Conservation (phyloP, 202 grass and related monocot species). For the Setaria italica region DNA sequence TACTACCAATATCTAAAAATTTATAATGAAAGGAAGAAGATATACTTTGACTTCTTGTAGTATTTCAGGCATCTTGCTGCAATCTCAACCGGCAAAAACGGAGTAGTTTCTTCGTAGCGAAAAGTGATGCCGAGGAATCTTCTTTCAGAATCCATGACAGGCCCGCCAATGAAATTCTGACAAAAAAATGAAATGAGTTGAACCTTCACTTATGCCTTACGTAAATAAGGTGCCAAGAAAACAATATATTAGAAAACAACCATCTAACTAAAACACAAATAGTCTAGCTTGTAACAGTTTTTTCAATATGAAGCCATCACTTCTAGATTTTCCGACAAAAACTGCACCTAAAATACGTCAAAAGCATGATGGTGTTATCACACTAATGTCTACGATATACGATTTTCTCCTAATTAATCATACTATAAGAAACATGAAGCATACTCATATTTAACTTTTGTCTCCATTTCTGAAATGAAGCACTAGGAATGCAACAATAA, state of each 20-base stretch:
- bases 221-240: not conserved
- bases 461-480: not conserved
- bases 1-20: not conserved
- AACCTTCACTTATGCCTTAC: not conserved
- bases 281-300: not conserved
- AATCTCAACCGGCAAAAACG: slow-evolving; percentile 19
- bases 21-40: not conserved
- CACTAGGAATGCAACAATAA: not conserved
- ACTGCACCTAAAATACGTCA: slow-evolving; percentile 2
- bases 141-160: slow-evolving; percentile 14
- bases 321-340: not conserved
- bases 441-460: not conserved
- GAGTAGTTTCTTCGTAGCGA: not conserved
- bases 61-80: slow-evolving; percentile 29
- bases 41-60: slow-evolving; percentile 19
- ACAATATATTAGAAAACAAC: not conserved
- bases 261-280: not conserved
- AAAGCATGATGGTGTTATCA: not conserved
- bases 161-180: slow-evolving; percentile 3
- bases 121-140: slow-evolving; percentile 17
- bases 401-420: not conserved
- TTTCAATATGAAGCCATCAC: not conserved
- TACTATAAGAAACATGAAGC: slow-evolving; percentile 9
- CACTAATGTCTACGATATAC: not conserved
- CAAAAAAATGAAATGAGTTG: slow-evolving; percentile 5